A percentile compares a stretch with the other conserved stretches of the same genome.
These are phyloP conservation scores for Kwoniella heveanensis DNA, from an alignment of 768 basidiomycete genomes.

Conservation along the genomic window DNA sequence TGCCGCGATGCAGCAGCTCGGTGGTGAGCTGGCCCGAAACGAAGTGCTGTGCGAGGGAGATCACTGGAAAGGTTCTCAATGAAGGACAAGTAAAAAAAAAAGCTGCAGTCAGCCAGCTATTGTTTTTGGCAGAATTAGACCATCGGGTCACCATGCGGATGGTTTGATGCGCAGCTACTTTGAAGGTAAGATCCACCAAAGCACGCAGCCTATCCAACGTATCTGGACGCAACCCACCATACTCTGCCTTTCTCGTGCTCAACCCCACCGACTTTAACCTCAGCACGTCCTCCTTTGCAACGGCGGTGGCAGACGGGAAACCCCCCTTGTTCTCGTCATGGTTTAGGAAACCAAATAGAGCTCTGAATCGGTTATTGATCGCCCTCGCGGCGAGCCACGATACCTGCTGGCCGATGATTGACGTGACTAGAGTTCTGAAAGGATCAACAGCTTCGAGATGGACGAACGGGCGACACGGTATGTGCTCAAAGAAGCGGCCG, in stretches of 20 bases:
- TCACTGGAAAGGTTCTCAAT: slow-evolving; percentile 60
- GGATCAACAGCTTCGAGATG: slow-evolving; percentile 75
- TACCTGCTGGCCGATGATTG: slow-evolving; percentile 66
- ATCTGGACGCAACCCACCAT: too few species aligned
- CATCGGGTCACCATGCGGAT: too few species aligned
- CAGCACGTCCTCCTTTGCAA: slow-evolving; percentile 65
- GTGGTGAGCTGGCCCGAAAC: slow-evolving; percentile 77
- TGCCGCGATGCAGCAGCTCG: slow-evolving; percentile 67
- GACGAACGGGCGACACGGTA: slow-evolving; percentile 77
- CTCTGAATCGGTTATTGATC: slow-evolving; percentile 75
- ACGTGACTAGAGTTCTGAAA: slow-evolving; percentile 74
- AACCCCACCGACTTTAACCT: slow-evolving; percentile 73
- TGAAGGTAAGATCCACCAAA: too few species aligned
- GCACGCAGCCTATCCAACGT: too few species aligned
- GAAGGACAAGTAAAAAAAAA: too few species aligned
- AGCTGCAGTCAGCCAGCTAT: too few species aligned
- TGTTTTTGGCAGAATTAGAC: too few species aligned
- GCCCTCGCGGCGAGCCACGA: slow-evolving; percentile 84
- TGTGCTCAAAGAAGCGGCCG: slow-evolving; percentile 65
- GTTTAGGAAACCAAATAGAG: slow-evolving; percentile 76
- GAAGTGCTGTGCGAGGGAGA: slow-evolving; percentile 77
- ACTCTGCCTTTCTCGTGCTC: slow-evolving; percentile 84
- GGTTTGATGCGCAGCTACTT: too few species aligned
- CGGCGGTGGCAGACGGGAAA: slow-evolving; percentile 74
- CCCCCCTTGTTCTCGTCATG: slow-evolving; percentile 16